phyloP scores from a whole-genome alignment of 1,284 basidiomycete species.

The Sparassis latifolia region DNA sequence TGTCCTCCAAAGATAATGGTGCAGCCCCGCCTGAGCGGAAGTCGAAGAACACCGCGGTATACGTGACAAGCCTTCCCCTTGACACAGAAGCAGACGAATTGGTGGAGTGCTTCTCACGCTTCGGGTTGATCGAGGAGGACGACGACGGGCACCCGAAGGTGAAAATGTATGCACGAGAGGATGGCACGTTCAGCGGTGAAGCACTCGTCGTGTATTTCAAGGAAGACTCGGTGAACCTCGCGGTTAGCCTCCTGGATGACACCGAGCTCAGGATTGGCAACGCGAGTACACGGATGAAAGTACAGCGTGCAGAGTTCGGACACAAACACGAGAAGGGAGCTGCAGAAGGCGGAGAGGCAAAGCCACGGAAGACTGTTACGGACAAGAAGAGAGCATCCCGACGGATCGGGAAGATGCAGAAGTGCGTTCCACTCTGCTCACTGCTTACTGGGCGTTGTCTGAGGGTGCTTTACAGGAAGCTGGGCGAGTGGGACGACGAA shows the following conservation, averaged over 20 bases:
- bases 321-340: conserved; percentile 42
- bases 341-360: conserved; percentile 24
- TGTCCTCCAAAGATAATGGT: conserved; percentile 4
- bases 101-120: conserved; percentile 79
- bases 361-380: conserved; percentile 59
- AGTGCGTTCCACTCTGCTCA: conserved; percentile 40
- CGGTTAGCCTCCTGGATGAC: conserved; percentile 85
- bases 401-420: conserved; percentile 86
- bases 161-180: conserved; percentile 89
- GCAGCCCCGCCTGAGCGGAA: conserved; percentile 38
- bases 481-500: conserved; percentile 83
- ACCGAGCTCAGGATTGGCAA: conserved; percentile 87
- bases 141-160: conserved; percentile 83
- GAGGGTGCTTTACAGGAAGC: conserved; percentile 45
- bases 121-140: conserved; percentile 90
- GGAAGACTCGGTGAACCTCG: conserved; percentile 88
- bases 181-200: conserved; percentile 92
- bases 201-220: conserved; percentile 97
- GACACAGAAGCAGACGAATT: conserved; percentile 78
- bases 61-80: conserved; percentile 79
- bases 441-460: background rate
- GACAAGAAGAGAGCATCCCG: conserved; percentile 79
- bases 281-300: conserved; percentile 67
- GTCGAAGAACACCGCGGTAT: conserved; percentile 90
- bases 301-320: conserved; percentile 81